A percentile compares a stretch with the other conserved stretches of the same genome.
Conservation (phyloP, 306 rosid species). For the Hippophae tibetana region DNA sequence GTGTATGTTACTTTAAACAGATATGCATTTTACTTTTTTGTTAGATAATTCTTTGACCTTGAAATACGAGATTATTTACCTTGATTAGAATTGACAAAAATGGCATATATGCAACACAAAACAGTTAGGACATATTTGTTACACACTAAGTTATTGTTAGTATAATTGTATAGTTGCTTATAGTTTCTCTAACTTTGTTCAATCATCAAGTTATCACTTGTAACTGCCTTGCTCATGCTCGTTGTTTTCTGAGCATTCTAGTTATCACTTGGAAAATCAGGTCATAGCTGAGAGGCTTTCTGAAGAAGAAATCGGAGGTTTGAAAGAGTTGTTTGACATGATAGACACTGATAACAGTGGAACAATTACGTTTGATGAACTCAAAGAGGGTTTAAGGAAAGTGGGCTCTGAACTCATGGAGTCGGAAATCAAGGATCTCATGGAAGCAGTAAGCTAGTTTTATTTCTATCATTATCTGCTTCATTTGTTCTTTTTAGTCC, state of each 20-base stretch:
- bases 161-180: too few species aligned
- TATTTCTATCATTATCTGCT: neutral
- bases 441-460: constrained; percentile 30
- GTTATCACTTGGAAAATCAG: neutral
- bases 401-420: constrained; percentile 46
- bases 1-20: constrained; percentile 11
- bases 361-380: constrained; percentile 39
- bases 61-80: too few species aligned
- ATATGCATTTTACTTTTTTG: too few species aligned
- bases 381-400: constrained; percentile 31
- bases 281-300: constrained; percentile 42
- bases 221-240: too few species aligned
- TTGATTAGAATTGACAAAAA: too few species aligned
- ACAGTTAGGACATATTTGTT: too few species aligned
- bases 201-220: too few species aligned
- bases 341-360: constrained; percentile 46
- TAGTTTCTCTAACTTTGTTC: too few species aligned
- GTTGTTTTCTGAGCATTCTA: neutral
- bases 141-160: too few species aligned
- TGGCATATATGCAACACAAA: too few species aligned
- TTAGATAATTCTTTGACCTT: too few species aligned
- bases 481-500: too few species aligned
- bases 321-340: constrained; percentile 42
- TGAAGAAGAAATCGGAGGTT: constrained; percentile 44
- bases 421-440: constrained; percentile 40